Evolutionary conservation across 208 protist species (phyloP).

Genomic region (Jaenimonas drosophilae): DNA sequence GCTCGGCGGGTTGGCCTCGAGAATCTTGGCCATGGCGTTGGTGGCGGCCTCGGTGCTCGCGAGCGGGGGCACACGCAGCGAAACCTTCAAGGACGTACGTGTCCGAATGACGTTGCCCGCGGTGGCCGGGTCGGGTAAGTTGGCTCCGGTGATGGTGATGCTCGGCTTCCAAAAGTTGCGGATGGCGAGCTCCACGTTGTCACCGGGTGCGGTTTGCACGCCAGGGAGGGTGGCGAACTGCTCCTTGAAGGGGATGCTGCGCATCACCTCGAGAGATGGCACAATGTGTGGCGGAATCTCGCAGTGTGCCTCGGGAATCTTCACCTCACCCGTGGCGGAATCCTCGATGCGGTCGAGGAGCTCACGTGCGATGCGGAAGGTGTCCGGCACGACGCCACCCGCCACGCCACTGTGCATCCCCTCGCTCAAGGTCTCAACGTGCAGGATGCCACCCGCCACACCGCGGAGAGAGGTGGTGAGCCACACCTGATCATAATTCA

Average conservation of each 20-base stretch:
- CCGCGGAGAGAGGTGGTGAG: constrained; percentile 92
- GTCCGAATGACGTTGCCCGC: constrained; percentile 93
- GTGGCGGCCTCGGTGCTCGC: constrained; percentile 36
- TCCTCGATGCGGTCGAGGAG: constrained; percentile 91
- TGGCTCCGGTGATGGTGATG: constrained; percentile 85
- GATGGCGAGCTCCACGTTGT: constrained; percentile 75
- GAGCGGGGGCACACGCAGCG: constrained; percentile 87
- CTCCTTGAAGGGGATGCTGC: constrained; percentile 41
- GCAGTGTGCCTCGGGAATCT: constrained; percentile 66
- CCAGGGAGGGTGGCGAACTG: constrained; percentile 34
- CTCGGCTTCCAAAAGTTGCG: constrained; percentile 90
- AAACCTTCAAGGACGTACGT: constrained; percentile 87
- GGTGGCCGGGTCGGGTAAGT: constrained; percentile 62
- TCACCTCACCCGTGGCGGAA: constrained; percentile 82
- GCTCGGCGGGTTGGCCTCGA: constrained; percentile 87
- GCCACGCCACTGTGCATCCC: constrained; percentile 89
- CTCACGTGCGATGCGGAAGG: constrained; percentile 87
- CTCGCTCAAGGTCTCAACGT: constrained; percentile 73
- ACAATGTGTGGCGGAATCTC: constrained; percentile 73
- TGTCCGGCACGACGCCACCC: constrained; percentile 91
- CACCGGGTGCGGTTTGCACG: constrained; percentile 21
- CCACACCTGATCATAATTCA: constrained; percentile 95
- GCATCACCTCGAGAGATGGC: constrained; percentile 41
- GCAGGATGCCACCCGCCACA: constrained; percentile 68
- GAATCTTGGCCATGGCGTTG: constrained; percentile 49